Percentiles rank a stretch among this genome's conserved stretches.
phyloP scores from a whole-genome alignment of 176 grass and related monocot species.

The Musa beccarii region DNA sequence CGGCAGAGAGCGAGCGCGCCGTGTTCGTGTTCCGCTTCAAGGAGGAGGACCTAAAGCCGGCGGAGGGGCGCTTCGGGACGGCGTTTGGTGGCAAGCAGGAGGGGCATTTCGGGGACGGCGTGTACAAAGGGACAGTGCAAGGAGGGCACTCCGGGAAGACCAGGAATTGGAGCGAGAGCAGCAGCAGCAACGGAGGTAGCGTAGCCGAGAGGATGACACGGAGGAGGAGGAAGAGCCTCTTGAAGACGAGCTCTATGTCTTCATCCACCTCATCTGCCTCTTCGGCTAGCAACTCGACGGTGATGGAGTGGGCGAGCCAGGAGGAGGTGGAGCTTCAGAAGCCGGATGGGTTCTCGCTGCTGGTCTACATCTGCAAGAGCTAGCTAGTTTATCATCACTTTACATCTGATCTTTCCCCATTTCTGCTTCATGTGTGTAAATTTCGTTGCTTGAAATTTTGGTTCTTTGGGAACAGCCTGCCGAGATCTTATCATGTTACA shows the following conservation, averaged over 20 bases:
- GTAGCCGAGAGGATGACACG: not conserved
- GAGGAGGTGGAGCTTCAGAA: slow-evolving; percentile 73
- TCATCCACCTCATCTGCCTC: slow-evolving; percentile 48
- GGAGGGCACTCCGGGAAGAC: slow-evolving; percentile 37
- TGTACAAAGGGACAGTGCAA: slow-evolving; percentile 25
- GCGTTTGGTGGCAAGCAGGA: slow-evolving; percentile 29
- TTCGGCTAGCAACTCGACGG: slow-evolving; percentile 49
- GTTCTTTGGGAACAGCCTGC: not conserved
- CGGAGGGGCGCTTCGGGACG: slow-evolving; percentile 7
- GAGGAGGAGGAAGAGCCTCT: slow-evolving; percentile 36
- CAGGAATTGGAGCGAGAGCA: slow-evolving; percentile 67
- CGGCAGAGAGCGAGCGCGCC: slow-evolving; percentile 26
- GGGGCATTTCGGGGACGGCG: slow-evolving; percentile 15
- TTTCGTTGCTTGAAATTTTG: not conserved
- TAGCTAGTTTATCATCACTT: not conserved
- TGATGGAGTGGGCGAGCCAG: slow-evolving; percentile 76
- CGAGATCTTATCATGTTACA: too few relatives aligned
- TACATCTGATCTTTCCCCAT: too few relatives aligned
- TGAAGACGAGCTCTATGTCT: slow-evolving; percentile 32
- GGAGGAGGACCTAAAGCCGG: not conserved
- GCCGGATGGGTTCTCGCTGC: slow-evolving; percentile 69
- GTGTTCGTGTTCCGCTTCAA: slow-evolving; percentile 89
- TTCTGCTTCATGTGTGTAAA: not conserved
- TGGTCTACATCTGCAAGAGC: slow-evolving; percentile 72
- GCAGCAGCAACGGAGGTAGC: slow-evolving; percentile 33